These are phyloP conservation scores for Saccharomycodes ludwigii DNA, from an alignment of 805 yeast species.

Conservation along the genomic window DNA sequence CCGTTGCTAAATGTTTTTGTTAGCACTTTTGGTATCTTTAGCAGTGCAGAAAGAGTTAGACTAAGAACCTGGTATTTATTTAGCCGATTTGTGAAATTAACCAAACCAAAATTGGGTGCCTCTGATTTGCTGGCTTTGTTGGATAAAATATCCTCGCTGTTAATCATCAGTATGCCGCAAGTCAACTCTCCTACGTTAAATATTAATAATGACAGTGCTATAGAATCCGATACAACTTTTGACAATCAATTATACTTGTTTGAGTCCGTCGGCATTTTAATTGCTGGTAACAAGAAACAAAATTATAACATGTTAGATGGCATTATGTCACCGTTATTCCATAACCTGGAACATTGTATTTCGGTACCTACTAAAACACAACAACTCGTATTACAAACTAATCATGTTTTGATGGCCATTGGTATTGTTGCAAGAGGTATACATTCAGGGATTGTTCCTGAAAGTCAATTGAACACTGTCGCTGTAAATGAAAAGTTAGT, in stretches of 20 bases:
- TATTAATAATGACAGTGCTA: constrained; percentile 19
- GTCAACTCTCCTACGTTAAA: constrained; percentile 27
- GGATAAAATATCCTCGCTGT: constrained; percentile 45
- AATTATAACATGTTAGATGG: constrained; percentile 40
- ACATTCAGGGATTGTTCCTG: constrained; percentile 35
- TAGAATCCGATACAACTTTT: constrained; percentile 45
- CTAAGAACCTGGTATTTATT: constrained; percentile 85
- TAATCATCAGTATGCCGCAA: constrained; percentile 43
- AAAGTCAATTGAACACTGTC: constrained; percentile 27
- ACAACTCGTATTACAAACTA: constrained; percentile 54
- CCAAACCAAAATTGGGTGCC: constrained; percentile 51
- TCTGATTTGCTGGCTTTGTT: constrained; percentile 44
- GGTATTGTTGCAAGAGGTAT: constrained; percentile 86
- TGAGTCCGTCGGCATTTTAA: constrained; percentile 75
- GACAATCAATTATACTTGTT: constrained; percentile 72
- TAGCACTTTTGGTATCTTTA: constrained; percentile 72
- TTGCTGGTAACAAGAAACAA: constrained; percentile 35
- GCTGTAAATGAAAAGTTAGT: constrained; percentile 19
- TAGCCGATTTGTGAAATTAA: constrained; percentile 65
- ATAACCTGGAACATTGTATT: constrained; percentile 56
- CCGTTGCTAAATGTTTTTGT: constrained; percentile 68
- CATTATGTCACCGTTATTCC: constrained; percentile 64
- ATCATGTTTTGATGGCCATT: constrained; percentile 76
- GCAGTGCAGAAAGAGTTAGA: constrained; percentile 59
- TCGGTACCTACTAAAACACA: constrained; percentile 30